Base-by-base conservation (phyloP, 495 filamentous ascomycete species). In the Pseudevernia furfuracea region DNA sequence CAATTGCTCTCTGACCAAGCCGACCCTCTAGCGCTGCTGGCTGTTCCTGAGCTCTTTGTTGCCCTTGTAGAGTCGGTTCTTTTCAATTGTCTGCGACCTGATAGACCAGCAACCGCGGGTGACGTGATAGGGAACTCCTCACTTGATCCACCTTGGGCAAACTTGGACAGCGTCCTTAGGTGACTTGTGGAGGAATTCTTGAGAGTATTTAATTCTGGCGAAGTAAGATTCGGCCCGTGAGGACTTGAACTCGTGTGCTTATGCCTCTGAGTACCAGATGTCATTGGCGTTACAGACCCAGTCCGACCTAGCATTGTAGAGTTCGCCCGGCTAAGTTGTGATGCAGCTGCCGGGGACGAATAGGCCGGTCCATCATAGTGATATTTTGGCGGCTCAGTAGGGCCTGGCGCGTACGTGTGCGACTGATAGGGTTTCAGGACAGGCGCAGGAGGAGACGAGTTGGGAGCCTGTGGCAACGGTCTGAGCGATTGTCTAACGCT, bases 1-100 rank as follows among this genome's bases (percentile, higher is more conserved):
- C 94, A 97, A 70, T 91, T 96, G 52, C 90, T 85, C 23, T 87
- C 90, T 61, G 86, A 87, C 88, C 91, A 97, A 60, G 87, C 78
- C 77, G 86, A 73, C 72, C 76, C 74, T 74, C 79, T 71, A 68
- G 75, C 71, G 76, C 81, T 83, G 61, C 78, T 81, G 32, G 74
- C 74, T 8, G 77, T 77, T 63, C 73, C 72, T 11, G 78, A 70
- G 49, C 74, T 77, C 59, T 75, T 64, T 67, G 78, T 77, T 67
- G 78, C 67, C 70, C 81, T 67, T 19, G 78, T 78, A 14, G 84
- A 86, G 60, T 84, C 86, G 15, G 85, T 83, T 63, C 90, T 81
- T 75, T 96, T 95, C 64, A 99, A 75, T 66, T 87, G 85, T 60
- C 89, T 81, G 57, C 94, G 84, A 34, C 93, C 93, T 67, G 90